phyloP scores from a whole-genome alignment of 1,284 basidiomycete species.

The Tilletiaria anomala region DNA sequence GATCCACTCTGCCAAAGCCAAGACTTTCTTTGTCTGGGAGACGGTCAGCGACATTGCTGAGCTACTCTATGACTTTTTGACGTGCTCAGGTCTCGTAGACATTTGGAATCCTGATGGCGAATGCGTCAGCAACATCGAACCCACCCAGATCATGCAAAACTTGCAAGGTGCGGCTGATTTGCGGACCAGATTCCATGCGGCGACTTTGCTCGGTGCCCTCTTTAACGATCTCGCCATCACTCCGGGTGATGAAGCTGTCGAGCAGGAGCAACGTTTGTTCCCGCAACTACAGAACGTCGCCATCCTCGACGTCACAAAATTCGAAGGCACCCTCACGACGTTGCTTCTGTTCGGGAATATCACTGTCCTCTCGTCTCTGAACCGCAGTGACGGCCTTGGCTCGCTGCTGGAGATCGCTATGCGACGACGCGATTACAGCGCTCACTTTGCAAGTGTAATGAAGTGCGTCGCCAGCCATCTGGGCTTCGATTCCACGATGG shows the following conservation, averaged over 20 bases:
- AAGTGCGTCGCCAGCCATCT: slow-evolving; percentile 53
- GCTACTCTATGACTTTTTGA: background rate
- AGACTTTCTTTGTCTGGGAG: background rate
- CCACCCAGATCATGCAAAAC: background rate
- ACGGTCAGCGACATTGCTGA: background rate
- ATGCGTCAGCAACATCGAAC: background rate
- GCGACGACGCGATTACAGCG: slow-evolving; percentile 42
- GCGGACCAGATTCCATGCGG: background rate
- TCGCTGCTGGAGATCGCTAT: slow-evolving; percentile 57
- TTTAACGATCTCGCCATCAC: background rate
- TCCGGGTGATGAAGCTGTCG: background rate
- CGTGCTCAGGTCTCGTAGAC: background rate
- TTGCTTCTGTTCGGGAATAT: slow-evolving; percentile 67
- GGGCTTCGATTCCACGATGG: slow-evolving; percentile 52
- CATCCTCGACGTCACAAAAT: slow-evolving; percentile 57
- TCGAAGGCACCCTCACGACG: slow-evolving; percentile 53
- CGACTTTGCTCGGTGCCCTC: background rate
- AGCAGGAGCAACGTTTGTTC: slow-evolving; percentile 11
- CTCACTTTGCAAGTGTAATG: slow-evolving; percentile 56
- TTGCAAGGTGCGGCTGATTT: background rate
- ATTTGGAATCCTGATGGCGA: background rate
- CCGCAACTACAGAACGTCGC: slow-evolving; percentile 62
- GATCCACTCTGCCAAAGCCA: background rate
- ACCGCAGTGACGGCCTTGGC: slow-evolving; percentile 74
- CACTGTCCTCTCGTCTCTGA: slow-evolving; percentile 62